Conservation (phyloP, 2,329 filamentous ascomycete species). For the Fusarium decemcellulare region DNA sequence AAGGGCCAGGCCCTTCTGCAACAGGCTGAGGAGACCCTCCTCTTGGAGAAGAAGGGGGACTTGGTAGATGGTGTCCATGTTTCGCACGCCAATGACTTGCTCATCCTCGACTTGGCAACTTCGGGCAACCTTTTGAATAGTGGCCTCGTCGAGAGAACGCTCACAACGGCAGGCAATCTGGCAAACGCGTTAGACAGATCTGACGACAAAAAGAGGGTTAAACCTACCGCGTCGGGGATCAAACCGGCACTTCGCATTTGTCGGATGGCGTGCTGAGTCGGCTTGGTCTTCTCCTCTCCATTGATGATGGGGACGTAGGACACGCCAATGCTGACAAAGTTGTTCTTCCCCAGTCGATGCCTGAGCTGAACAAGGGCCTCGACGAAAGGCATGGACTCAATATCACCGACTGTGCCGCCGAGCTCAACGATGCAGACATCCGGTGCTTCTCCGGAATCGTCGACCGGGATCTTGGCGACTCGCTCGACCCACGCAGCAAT, state of each 20-base stretch:
- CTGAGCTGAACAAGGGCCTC: slow-evolving; percentile 82
- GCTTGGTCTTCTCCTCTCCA: slow-evolving; percentile 94
- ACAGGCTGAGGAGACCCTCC: slow-evolving; percentile 79
- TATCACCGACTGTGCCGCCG: slow-evolving; percentile 81
- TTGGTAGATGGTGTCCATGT: slow-evolving; percentile 93
- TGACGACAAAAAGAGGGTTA: neutral
- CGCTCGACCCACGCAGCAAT: slow-evolving; percentile 95
- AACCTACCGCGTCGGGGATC: slow-evolving; percentile 75
- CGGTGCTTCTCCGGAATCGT: slow-evolving; percentile 84
- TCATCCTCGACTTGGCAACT: slow-evolving; percentile 89
- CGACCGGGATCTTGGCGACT: slow-evolving; percentile 87
- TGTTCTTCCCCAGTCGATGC: slow-evolving; percentile 78
- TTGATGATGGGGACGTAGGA: slow-evolving; percentile 82
- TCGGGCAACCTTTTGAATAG: slow-evolving; percentile 88
- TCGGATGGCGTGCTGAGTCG: slow-evolving; percentile 91
- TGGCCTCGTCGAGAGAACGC: slow-evolving; percentile 77
- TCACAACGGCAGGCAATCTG: slow-evolving; percentile 95
- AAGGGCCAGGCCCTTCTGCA: slow-evolving; percentile 77
- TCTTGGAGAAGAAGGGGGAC: slow-evolving; percentile 92
- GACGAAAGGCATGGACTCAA: slow-evolving; percentile 90
- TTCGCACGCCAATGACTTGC: slow-evolving; percentile 90
- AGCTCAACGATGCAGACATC: slow-evolving; percentile 83
- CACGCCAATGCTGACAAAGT: slow-evolving; percentile 92
- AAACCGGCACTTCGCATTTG: slow-evolving; percentile 86
- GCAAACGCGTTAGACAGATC: slow-evolving; percentile 8